Percentiles rank a stretch among this genome's conserved stretches.
These are phyloP conservation scores for Elaeagnus macrophylla DNA, from an alignment of 306 rosid species.

Conservation along the genomic window DNA sequence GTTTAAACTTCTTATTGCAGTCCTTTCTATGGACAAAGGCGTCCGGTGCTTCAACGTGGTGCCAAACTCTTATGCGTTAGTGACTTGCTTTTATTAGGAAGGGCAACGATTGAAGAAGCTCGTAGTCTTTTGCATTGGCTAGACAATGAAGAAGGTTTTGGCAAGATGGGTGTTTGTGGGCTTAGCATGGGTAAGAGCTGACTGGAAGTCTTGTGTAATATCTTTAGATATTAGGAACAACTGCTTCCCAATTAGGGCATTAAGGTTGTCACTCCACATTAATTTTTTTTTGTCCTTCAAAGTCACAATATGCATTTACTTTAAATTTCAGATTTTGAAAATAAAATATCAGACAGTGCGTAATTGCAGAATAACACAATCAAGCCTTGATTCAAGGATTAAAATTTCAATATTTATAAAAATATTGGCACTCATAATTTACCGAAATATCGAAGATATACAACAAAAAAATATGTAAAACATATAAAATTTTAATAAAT, in stretches of 20 bases:
- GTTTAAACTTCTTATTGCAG: slow-evolving; percentile 36
- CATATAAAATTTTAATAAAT: too few species aligned
- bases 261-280: not conserved
- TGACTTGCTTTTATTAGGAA: slow-evolving; percentile 91
- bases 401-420: too few species aligned
- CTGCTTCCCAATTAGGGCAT: not conserved
- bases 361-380: too few species aligned
- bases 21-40: slow-evolving; percentile 96
- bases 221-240: slow-evolving; percentile 4
- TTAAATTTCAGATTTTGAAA: too few species aligned
- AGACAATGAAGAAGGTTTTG: slow-evolving; percentile 78
- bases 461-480: too few species aligned
- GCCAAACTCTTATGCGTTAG: slow-evolving; percentile 93
- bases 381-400: too few species aligned
- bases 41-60: slow-evolving; percentile 81
- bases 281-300: too few species aligned
- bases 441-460: too few species aligned
- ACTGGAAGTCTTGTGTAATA: not conserved
- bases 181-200: slow-evolving; percentile 90
- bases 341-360: too few species aligned
- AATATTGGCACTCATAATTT: too few species aligned
- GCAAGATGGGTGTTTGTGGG: slow-evolving; percentile 98
- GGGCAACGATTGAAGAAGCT: slow-evolving; percentile 93
- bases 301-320: too few species aligned
- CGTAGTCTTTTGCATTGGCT: slow-evolving; percentile 88